Evolutionary conservation across 129 eudicot species (phyloP), one percentile per base, ranked within the genome.

Genomic region (Oenanthe sinensis): DNA sequence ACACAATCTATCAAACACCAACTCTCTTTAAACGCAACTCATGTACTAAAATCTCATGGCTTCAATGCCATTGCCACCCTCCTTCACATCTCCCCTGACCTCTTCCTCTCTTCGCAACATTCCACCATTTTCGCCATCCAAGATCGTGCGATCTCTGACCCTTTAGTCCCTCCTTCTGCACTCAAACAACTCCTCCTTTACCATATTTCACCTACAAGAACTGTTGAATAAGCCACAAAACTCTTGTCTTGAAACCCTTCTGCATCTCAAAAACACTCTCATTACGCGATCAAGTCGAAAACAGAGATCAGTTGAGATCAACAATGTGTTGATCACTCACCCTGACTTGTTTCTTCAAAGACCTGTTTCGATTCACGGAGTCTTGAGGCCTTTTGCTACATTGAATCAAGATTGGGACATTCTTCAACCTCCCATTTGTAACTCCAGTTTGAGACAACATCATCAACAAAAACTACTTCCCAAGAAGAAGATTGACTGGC

Each of bases 41-140:
- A 26, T 6, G 77, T 88, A 5, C 91, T 91, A 74, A 87, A 92
- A 37, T 65, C 77, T 82, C 87, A 86, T 54, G 92, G 92, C 37
- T 91, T 81, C 88, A 86, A 81, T 78, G 33, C 75, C 81, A 52
- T 78, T 36, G 90, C 93, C 75, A 89, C 93, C 74, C 88, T 91
- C 83, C 94, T 89, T 81, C 92, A 83, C 54, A 48, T 87, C 83
- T 84, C 92, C 19, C 95, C 95, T 14, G 89, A 87, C 0, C 86
- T 89, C 87, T 84, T 87, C 86, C 83, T 82, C 11, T 80, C 89
- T 6, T 10, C 83, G 22, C 85, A 90, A 26, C 63, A 84, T 78
- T 36, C 91, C 78, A 91, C 97, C 75, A 26, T 91, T 55, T 91
- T 91, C 71, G 95, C 95, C 19, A 75, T 89, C 82, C 87, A 86